phyloP scores from a whole-genome alignment of 768 basidiomycete species.

The Daedaleopsis sinensis region DNA sequence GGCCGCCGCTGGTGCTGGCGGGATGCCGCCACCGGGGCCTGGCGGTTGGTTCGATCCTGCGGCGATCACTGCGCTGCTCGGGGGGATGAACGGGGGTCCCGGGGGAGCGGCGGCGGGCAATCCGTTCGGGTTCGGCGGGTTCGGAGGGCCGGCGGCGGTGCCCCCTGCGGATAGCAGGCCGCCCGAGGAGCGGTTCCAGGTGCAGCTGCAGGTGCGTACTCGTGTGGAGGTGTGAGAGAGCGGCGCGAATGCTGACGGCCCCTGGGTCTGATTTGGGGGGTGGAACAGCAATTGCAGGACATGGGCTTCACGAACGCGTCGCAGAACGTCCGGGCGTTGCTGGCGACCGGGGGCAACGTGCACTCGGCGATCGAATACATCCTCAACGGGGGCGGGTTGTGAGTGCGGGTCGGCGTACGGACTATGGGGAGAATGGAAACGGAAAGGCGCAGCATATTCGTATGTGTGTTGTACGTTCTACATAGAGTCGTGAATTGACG shows the following conservation, averaged over 20 bases:
- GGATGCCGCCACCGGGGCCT: conserved; percentile 5
- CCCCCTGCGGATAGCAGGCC: conserved; percentile 70
- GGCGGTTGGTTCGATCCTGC: conserved; percentile 44
- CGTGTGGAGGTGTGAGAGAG: background rate
- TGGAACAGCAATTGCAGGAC: conserved; percentile 78
- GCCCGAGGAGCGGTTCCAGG: conserved; percentile 92
- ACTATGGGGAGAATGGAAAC: too few relatives aligned
- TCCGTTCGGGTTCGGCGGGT: conserved; percentile 21
- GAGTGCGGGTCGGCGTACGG: background rate
- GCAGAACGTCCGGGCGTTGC: conserved; percentile 88
- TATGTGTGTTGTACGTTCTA: background rate
- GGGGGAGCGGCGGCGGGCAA: conserved; percentile 30
- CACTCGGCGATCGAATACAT: conserved; percentile 94
- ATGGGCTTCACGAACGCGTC: conserved; percentile 93
- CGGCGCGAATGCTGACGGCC: background rate
- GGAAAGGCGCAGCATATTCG: too few relatives aligned
- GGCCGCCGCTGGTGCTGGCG: background rate
- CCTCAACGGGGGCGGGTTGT: conserved; percentile 76
- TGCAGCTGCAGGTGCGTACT: conserved; percentile 70
- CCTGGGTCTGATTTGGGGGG: too few relatives aligned
- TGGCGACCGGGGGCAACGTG: conserved; percentile 93
- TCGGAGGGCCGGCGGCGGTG: conserved; percentile 37
- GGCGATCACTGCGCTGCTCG: conserved; percentile 45
- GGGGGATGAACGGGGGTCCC: conserved; percentile 31
- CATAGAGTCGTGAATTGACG: too few relatives aligned